Percentiles rank a stretch among this genome's conserved stretches.
Evolutionary conservation across 768 basidiomycete genomes (phyloP).

Genomic region (Brasilioporus rufonigricans): DNA sequence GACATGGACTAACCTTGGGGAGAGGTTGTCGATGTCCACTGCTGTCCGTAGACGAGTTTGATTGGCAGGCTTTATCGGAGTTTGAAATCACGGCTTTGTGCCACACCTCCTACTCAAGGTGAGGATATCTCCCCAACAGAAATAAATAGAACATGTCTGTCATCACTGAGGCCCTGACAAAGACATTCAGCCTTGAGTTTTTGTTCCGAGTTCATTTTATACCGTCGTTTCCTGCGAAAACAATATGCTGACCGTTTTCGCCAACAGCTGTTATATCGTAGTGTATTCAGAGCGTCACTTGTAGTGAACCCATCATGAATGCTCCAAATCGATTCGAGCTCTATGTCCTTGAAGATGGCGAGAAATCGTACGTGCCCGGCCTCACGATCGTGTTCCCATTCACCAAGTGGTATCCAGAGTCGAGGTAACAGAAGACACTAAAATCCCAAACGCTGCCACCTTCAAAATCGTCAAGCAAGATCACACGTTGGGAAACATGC

Average conservation of each 20-base stretch:
- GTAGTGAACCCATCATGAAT: constrained; percentile 58
- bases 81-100: constrained; percentile 18
- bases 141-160: constrained; percentile 62
- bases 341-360: constrained; percentile 89
- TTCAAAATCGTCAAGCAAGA: constrained; percentile 95
- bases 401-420: constrained; percentile 51
- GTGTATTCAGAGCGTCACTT: not conserved
- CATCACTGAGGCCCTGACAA: constrained; percentile 58
- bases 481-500: constrained; percentile 94
- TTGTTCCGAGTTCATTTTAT: constrained; percentile 41
- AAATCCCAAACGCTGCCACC: constrained; percentile 96
- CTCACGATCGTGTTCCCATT: not conserved
- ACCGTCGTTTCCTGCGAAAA: not conserved
- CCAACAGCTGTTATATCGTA: not conserved
- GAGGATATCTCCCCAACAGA: constrained; percentile 4
- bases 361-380: constrained; percentile 74
- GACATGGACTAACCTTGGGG: constrained; percentile 66
- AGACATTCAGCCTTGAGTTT: constrained; percentile 56
- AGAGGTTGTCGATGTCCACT: constrained; percentile 42
- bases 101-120: constrained; percentile 24
- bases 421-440: constrained; percentile 91
- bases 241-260: not conserved
- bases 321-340: constrained; percentile 92
- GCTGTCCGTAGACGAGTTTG: not conserved
- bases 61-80: constrained; percentile 22